phyloP scores from a whole-genome alignment of 805 yeast genomes.

The Metschnikowia dekortorum region DNA sequence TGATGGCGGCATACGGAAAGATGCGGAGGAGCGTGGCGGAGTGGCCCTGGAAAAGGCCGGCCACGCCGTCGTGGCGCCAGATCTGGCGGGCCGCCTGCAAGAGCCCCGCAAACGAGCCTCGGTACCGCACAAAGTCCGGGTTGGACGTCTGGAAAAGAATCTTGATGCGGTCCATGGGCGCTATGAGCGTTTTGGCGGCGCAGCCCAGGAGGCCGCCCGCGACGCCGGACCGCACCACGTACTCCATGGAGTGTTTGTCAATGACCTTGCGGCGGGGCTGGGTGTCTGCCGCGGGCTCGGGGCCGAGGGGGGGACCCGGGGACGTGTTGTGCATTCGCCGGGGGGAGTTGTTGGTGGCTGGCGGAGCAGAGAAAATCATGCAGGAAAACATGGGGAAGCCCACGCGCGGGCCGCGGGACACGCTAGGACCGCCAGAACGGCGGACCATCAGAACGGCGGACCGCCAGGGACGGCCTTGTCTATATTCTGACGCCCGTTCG shows the following conservation, averaged over 20 bases:
- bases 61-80: conserved; percentile 60
- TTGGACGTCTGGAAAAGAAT: conserved; percentile 92
- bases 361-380: neutral
- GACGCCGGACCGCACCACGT: conserved; percentile 75
- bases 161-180: conserved; percentile 93
- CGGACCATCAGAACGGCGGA: no score
- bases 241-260: conserved; percentile 71
- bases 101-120: conserved; percentile 78
- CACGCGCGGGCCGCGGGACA: neutral
- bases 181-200: conserved; percentile 92
- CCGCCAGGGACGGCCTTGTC: no score
- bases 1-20: conserved; percentile 95
- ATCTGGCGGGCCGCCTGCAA: conserved; percentile 68
- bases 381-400: conserved; percentile 6
- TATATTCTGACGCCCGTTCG: no score
- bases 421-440: no score
- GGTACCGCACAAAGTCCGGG: conserved; percentile 75
- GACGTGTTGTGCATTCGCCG: neutral
- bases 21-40: conserved; percentile 87
- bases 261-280: conserved; percentile 26
- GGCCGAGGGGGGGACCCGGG: neutral
- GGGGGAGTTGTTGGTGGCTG: neutral
- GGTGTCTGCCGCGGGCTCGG: neutral
- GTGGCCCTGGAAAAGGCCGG: conserved; percentile 92
- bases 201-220: conserved; percentile 97